Conservation (phyloP, 2,329 filamentous ascomycete genomes). For the Akanthomyces muscarius region DNA sequence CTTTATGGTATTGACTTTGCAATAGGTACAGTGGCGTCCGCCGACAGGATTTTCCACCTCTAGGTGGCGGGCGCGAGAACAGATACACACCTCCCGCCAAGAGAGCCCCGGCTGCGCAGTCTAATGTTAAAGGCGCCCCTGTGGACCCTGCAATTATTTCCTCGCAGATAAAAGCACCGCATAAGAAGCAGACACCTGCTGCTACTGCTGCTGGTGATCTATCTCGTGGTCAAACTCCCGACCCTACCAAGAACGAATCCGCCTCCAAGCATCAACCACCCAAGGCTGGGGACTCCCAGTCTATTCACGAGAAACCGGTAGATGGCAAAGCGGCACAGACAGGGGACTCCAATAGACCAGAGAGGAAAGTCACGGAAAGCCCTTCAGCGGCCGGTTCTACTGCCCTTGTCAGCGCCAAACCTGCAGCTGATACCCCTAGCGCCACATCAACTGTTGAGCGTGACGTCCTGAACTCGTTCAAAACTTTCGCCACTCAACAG, state of each 20-base stretch:
- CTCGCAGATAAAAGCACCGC: conserved; percentile 60
- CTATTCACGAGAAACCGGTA: conserved; percentile 28
- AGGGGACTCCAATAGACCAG: conserved; percentile 20
- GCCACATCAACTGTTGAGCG: conserved; percentile 59
- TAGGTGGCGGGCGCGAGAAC: conserved; percentile 49
- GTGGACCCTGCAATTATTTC: conserved; percentile 89
- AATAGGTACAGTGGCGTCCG: conserved; percentile 85
- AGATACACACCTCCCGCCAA: conserved; percentile 91
- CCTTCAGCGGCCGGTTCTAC: conserved; percentile 29
- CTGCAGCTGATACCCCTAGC: conserved; percentile 38
- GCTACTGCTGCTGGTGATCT: conserved; percentile 25
- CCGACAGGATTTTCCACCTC: conserved; percentile 67
- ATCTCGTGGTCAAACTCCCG: conserved; percentile 24
- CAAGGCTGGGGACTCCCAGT: conserved; percentile 21
- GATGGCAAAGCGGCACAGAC: conserved; percentile 17
- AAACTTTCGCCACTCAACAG: conserved; percentile 57
- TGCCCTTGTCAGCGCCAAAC: conserved; percentile 22
- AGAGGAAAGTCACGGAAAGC: conserved; percentile 33
- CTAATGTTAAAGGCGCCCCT: conserved; percentile 71
- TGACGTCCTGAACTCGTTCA: conserved; percentile 61
- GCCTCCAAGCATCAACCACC: conserved; percentile 26
- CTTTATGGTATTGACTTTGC: conserved; percentile 21
- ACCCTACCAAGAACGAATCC: conserved; percentile 29
- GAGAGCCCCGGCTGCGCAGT: conserved; percentile 69
- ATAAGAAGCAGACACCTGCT: conserved; percentile 34